Base-by-base conservation (phyloP, 306 rosid species). In the Abrus pulchellus region DNA sequence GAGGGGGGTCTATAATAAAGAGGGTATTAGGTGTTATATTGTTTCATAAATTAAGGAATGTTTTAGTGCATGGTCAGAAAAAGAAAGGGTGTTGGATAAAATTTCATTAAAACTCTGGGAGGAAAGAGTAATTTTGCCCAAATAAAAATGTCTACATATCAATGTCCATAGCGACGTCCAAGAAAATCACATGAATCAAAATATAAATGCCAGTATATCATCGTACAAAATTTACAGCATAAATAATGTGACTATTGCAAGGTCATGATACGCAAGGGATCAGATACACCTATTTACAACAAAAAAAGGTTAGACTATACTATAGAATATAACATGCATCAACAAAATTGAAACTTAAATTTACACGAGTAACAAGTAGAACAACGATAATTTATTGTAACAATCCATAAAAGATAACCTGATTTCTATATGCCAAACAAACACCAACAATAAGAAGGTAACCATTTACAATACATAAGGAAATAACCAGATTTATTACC, bases 361-460 rank as follows among this genome's bases (percentile, higher is more conserved):
- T 70, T 66, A 71, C 90, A 83, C 2, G 2, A 49, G 14, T 12
- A 41, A 48, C 36, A 38, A 12, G 50, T 63, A 56, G 14, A 69
- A 76, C 64, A 82, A 43, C 38, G 32, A 82, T 9, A 28, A 20
- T 71, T 88, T 80, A 85, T 86, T 85, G 83, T 48, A 33, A 33
- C 79, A 64, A 76, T 71, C 84, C 87, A 79, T 70, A 29, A 66
- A 14, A 74, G 78, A 81, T 79, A 79, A 52, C 86, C 72, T 78
- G 79, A 79, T 84, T 63, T 87, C 85, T 86, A 80, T 87, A 83
- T 68, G 84, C 70, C 82, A 85, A 78, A 76, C 82, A 68, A 83
- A 79, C 66, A 76, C 20, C 20, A 82, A 76, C 69, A 60, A 76
- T 70, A 33, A 59, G 49, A 62, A 43, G 78, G 74, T 49, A 49